Conservation (phyloP, 306 rosid species). For the Sechiopsis laciniata region DNA sequence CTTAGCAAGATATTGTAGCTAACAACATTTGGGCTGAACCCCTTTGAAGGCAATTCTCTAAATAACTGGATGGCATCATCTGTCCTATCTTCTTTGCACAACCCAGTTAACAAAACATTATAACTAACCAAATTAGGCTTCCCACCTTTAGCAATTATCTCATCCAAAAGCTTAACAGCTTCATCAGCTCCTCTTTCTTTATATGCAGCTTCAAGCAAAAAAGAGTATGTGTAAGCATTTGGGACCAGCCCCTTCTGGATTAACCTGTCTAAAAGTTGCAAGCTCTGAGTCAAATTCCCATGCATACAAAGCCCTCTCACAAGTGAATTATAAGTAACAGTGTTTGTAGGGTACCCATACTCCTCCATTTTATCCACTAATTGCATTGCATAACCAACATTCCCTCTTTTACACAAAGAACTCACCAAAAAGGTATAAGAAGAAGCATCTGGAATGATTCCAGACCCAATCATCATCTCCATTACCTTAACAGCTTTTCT, state of each 20-base stretch:
- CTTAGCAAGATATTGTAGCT: slow-evolving; percentile 76
- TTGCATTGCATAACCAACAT: slow-evolving; percentile 87
- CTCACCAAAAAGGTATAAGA: slow-evolving; percentile 60
- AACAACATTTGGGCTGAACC: slow-evolving; percentile 73
- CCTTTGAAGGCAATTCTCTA: slow-evolving; percentile 60
- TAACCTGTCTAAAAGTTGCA: slow-evolving; percentile 65
- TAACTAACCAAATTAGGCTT: slow-evolving; percentile 73
- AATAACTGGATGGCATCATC: slow-evolving; percentile 71
- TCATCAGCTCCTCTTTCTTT: slow-evolving; percentile 80
- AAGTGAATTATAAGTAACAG: slow-evolving; percentile 62
- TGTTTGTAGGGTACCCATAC: slow-evolving; percentile 54
- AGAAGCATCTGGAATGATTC: slow-evolving; percentile 65
- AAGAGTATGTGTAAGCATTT: slow-evolving; percentile 66
- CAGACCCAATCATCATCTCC: slow-evolving; percentile 72
- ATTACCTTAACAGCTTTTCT: slow-evolving; percentile 60
- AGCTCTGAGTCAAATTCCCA: slow-evolving; percentile 58
- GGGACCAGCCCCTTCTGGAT: slow-evolving; percentile 71
- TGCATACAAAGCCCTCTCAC: slow-evolving; percentile 73
- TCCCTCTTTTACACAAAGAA: slow-evolving; percentile 68
- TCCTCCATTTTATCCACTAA: slow-evolving; percentile 79
- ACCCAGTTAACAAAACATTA: slow-evolving; percentile 74
- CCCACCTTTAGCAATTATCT: slow-evolving; percentile 78
- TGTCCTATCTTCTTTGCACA: slow-evolving; percentile 87
- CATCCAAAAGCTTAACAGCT: slow-evolving; percentile 62
- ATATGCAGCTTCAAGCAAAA: slow-evolving; percentile 73